These are phyloP conservation scores for Candida berthetii DNA, from an alignment of 805 yeast species.

Conservation along the genomic window DNA sequence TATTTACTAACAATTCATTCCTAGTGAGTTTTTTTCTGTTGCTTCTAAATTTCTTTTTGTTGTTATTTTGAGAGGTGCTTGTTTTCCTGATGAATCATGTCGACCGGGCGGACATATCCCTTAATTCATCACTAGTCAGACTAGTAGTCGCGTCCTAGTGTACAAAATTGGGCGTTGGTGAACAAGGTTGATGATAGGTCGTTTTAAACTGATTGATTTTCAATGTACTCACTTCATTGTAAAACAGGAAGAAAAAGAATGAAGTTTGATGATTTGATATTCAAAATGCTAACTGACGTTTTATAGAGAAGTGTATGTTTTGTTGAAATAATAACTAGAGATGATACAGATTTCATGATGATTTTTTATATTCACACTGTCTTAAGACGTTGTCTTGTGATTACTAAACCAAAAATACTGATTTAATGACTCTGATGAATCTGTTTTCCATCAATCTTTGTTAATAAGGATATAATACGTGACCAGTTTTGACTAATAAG, in stretches of 20 bases:
- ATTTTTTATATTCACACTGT: conserved; percentile 51
- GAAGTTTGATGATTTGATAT: too few species aligned
- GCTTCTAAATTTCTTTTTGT: conserved; percentile 3
- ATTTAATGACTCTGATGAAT: conserved; percentile 45
- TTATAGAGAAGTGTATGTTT: background rate
- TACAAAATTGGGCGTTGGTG: conserved; percentile 42
- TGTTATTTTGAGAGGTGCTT: conserved; percentile 25
- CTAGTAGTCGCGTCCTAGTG: conserved; percentile 46
- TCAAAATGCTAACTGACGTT: too few species aligned
- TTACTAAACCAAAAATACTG: conserved; percentile 37
- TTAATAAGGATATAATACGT: too few species aligned
- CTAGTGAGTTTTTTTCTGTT: conserved; percentile 12
- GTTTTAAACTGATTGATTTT: conserved; percentile 2
- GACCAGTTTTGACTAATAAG: too few species aligned
- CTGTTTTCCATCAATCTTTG: background rate
- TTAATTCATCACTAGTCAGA: conserved; percentile 22
- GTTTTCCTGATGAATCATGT: conserved; percentile 16
- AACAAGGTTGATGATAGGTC: conserved; percentile 45
- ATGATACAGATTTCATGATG: conserved; percentile 19
- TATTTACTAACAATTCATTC: background rate
- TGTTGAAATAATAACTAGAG: background rate
- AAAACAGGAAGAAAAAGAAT: too few species aligned
- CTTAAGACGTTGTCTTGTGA: conserved; percentile 31
- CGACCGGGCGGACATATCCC: conserved; percentile 50
- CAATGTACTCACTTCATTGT: background rate